Evolutionary conservation across 495 filamentous ascomycete genomes (phyloP), one percentile per base, ranked within the genome.

Genomic region (Annulohypoxylon stygium): DNA sequence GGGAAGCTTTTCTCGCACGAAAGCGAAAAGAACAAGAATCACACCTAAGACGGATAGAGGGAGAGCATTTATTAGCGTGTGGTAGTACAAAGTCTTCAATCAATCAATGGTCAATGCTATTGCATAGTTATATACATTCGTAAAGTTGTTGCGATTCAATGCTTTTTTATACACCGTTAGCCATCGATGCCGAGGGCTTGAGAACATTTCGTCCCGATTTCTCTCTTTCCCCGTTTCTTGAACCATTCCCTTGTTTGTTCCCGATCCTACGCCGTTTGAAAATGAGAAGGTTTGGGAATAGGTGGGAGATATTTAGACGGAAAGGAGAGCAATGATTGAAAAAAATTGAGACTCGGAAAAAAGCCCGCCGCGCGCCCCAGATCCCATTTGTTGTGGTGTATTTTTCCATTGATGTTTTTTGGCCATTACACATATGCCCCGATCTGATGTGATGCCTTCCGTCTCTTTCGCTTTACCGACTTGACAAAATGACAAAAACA

Each of bases 141-240:
- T 41, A 41, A 58, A 60, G 58, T 34, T 20, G 53, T 47, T 54
- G 55, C 62, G 37, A 45, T 60, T 63, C 67, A 60, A 73, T 69
- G 70, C 70, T 69, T 73, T 73, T 73, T 59, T 73, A 73, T 47
- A 73, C 70, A 68, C 70, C 70, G 45, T 43, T 4, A 36, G 43
- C 43, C 69, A 51, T 57, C 45, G 50, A 72, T 72, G 69, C 69
- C 57, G 50, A 58, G 58, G 9, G 48, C n/a, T n/a, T 47, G 5
- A 47, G 4, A 30, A 30, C 30, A 30, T 30, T 47, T 47, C 43
- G 43, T 47, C 18, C 43, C 43, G 16, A 6, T 47, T 47, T 47
- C 43, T 47, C 18, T 47, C 43, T 47, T 47, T 47, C 43, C 43
- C 43, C 41, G 11, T 45, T 45, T 30, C 30, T 14, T 45, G 41